Percentiles rank a stretch among this genome's conserved stretches.
These are phyloP conservation scores for Cercospora berteroae DNA, from an alignment of 2,329 filamentous ascomycete species.

Conservation along the genomic window DNA sequence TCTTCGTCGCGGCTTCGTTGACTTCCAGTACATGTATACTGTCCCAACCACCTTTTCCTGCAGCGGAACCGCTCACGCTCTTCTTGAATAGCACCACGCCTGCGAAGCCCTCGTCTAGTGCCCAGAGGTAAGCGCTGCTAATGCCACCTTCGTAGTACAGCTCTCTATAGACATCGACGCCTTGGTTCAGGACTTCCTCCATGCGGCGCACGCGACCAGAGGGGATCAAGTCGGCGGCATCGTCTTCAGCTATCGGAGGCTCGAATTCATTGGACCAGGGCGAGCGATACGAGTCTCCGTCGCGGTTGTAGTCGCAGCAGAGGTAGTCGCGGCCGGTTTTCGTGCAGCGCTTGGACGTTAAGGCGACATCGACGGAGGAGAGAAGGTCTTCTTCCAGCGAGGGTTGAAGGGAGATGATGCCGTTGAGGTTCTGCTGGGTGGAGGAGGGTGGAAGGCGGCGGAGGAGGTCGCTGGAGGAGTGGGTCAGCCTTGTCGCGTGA, in stretches of 20 bases:
- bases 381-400: conserved; percentile 96
- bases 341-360: conserved; percentile 79
- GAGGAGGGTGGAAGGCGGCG: conserved; percentile 94
- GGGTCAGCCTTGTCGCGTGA: conserved; percentile 14
- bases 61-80: conserved; percentile 50
- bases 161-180: conserved; percentile 94
- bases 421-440: conserved; percentile 81
- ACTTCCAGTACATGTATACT: conserved; percentile 98
- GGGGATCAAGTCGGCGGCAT: conserved; percentile 78
- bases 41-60: conserved; percentile 68
- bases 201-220: conserved; percentile 89
- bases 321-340: conserved; percentile 93
- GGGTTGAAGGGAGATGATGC: conserved; percentile 83
- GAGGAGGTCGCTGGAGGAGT: conserved; percentile 76
- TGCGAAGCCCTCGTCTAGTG: conserved; percentile 94
- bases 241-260: conserved; percentile 71
- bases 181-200: conserved; percentile 91
- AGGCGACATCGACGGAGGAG: conserved; percentile 93
- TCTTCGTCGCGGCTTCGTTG: conserved; percentile 71
- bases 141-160: conserved; percentile 96
- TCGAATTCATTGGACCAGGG: conserved; percentile 99
- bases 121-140: conserved; percentile 97
- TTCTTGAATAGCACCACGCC: conserved; percentile 96
- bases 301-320: conserved; percentile 98
- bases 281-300: conserved; percentile 94